Evolutionary conservation across 208 protist species (phyloP).

Genomic region (Leishmania major): DNA sequence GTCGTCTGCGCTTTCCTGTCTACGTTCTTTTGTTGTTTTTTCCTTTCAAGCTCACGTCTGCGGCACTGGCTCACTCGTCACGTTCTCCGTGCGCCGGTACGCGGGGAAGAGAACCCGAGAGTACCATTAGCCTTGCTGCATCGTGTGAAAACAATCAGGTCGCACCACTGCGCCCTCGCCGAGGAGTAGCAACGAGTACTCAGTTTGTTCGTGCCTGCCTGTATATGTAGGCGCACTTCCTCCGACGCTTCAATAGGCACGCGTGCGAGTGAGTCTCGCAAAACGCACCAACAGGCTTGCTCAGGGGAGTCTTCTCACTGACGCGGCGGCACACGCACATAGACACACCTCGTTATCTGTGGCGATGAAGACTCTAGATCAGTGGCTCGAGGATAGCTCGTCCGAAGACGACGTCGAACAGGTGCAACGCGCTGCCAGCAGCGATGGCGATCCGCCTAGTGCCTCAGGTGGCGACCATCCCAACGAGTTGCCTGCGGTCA

Average conservation of each 20-base stretch:
- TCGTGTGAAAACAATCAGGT: not conserved
- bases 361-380: constrained; percentile 68
- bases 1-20: not conserved
- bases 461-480: constrained; percentile 15
- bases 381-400: constrained; percentile 52
- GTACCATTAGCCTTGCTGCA: not conserved
- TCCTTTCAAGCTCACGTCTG: not conserved
- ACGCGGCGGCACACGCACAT: not conserved
- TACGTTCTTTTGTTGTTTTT: not conserved
- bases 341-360: not conserved
- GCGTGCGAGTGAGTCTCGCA: not conserved
- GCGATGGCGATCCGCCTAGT: constrained; percentile 11
- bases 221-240: not conserved
- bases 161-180: not conserved
- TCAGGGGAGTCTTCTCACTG: not conserved
- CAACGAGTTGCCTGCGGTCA: constrained; percentile 4
- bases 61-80: not conserved
- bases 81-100: not conserved
- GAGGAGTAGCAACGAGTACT: not conserved
- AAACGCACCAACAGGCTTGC: not conserved
- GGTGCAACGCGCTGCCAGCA: constrained; percentile 11
- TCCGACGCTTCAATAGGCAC: not conserved
- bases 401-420: constrained; percentile 35
- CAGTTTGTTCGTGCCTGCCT: not conserved
- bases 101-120: too few relatives aligned